Percentiles rank a stretch among this genome's conserved stretches.
Evolutionary conservation across 768 basidiomycete genomes (phyloP).

Genomic region (Lactifluus volemus): DNA sequence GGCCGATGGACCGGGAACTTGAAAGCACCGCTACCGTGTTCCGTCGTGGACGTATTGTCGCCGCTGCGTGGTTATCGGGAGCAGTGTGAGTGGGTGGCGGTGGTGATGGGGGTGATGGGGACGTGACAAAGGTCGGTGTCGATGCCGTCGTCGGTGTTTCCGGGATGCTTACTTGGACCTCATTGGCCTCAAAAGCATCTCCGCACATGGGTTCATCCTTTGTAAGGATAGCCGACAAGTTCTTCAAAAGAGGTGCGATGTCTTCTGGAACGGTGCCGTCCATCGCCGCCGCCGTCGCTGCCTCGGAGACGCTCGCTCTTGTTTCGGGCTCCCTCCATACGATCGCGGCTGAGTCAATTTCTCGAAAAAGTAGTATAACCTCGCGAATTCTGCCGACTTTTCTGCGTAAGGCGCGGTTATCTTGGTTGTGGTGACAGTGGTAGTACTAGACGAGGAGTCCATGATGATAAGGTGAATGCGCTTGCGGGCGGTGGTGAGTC

Average conservation of each 20-base stretch:
- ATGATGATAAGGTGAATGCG: background rate
- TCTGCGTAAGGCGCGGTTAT: background rate
- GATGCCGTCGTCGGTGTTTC: slow-evolving; percentile 9
- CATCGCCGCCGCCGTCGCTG: background rate
- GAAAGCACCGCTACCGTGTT: slow-evolving; percentile 12
- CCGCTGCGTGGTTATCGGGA: background rate
- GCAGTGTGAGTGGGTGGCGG: background rate
- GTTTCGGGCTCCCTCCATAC: background rate
- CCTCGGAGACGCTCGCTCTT: background rate
- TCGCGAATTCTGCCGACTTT: slow-evolving; percentile 18
- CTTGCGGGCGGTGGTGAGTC: background rate
- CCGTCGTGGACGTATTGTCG: slow-evolving; percentile 11
- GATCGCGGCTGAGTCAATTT: slow-evolving; percentile 16
- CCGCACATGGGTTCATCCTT: slow-evolving; percentile 6
- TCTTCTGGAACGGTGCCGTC: slow-evolving; percentile 18
- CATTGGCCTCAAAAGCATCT: background rate
- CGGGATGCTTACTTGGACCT: slow-evolving; percentile 6
- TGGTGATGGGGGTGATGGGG: background rate
- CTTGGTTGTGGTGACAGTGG: background rate
- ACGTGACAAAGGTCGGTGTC: background rate
- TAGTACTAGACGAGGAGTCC: background rate
- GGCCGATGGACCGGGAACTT: background rate
- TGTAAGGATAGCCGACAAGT: slow-evolving; percentile 12
- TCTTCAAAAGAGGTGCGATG: slow-evolving; percentile 18
- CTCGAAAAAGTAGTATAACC: slow-evolving; percentile 20